Percentiles rank a stretch among this genome's conserved stretches.
Evolutionary conservation across 208 protist species (phyloP).

Genomic region (Wallacemonas sp.): DNA sequence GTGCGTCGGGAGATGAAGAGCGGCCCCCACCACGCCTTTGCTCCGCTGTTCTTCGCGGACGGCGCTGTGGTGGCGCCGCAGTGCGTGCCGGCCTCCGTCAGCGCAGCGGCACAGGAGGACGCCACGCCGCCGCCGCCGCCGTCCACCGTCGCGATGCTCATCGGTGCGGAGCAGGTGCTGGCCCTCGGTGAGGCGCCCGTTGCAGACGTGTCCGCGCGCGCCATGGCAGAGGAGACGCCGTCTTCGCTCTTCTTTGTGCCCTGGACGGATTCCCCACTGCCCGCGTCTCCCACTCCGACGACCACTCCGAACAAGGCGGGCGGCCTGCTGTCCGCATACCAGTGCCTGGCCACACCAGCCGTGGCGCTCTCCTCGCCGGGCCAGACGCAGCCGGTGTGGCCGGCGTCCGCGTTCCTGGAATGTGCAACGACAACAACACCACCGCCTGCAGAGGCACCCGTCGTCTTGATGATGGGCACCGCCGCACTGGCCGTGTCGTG

Average conservation of each 20-base stretch:
- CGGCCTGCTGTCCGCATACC: neutral
- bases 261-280: neutral
- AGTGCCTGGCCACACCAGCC: neutral
- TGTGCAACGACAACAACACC: neutral
- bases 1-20: neutral
- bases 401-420: neutral
- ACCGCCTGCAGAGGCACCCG: too few species aligned
- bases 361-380: neutral
- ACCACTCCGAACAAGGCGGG: neutral
- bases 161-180: neutral
- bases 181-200: neutral
- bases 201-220: neutral
- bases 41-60: neutral
- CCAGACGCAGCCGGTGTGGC: neutral
- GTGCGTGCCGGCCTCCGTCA: neutral
- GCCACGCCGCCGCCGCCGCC: neutral
- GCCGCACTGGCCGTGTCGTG: slow-evolving; percentile 7
- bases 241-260: neutral
- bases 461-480: neutral
- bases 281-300: neutral
- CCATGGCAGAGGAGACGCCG: neutral
- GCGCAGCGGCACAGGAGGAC: too few species aligned
- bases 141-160: neutral
- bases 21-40: neutral
- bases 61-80: neutral